Percentiles rank a stretch among this genome's conserved stretches.
These are phyloP conservation scores for Cystobasidiaceae sp. DNA, from an alignment of 1,284 basidiomycete species.

Conservation along the genomic window DNA sequence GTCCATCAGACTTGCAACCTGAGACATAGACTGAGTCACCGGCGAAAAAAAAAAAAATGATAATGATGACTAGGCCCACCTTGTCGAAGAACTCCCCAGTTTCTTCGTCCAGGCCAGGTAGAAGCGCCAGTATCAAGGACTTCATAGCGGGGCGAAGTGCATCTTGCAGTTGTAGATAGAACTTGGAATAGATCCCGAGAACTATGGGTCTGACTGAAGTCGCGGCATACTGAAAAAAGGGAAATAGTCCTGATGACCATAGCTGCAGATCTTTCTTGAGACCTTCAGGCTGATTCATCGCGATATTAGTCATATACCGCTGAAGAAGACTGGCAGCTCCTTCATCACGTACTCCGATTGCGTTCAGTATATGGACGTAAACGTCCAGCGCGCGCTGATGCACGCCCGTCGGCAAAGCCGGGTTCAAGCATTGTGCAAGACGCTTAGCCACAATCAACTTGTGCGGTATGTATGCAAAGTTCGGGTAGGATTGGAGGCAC, in stretches of 20 bases:
- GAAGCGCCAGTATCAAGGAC: conserved; percentile 82
- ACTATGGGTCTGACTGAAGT: conserved; percentile 68
- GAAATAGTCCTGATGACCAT: conserved; percentile 95
- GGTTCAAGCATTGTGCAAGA: conserved; percentile 92
- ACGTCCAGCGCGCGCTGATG: conserved; percentile 95
- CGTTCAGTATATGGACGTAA: conserved; percentile 81
- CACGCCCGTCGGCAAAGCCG: conserved; percentile 90
- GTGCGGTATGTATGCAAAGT: conserved; percentile 91
- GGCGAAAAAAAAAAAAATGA: too few species aligned
- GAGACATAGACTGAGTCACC: neutral
- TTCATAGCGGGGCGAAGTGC: conserved; percentile 84
- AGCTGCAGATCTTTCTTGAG: conserved; percentile 79
- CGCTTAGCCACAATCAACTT: conserved; percentile 94
- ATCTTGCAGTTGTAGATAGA: conserved; percentile 80
- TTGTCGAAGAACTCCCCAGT: conserved; percentile 95
- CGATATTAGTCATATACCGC: neutral
- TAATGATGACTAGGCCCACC: conserved; percentile 52
- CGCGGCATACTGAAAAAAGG: conserved; percentile 96
- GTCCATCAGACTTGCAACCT: conserved; percentile 81
- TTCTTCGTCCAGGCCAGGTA: conserved; percentile 93
- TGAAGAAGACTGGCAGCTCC: neutral
- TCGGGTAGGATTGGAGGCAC: conserved; percentile 85
- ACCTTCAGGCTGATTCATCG: conserved; percentile 65
- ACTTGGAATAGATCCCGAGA: conserved; percentile 77
- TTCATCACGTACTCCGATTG: conserved; percentile 68